Base-by-base conservation (phyloP, 768 basidiomycete species). In the Lyophyllum decastes region DNA sequence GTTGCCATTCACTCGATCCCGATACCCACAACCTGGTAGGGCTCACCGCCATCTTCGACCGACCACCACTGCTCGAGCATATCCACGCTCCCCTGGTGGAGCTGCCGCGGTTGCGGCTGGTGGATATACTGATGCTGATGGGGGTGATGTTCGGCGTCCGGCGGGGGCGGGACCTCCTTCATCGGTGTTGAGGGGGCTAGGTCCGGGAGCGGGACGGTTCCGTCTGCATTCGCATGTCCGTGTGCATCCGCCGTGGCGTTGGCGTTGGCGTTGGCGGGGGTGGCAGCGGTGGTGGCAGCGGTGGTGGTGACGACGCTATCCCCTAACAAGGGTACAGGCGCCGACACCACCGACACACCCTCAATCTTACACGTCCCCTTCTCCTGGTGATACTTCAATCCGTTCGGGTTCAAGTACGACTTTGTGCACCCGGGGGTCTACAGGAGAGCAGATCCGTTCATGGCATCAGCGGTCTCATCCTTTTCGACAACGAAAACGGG, bases 381-480 rank as follows among this genome's bases (percentile, higher is more conserved):
- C 63, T 85, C 82, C 50, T 85, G 69, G 62, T 88, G 87, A 63
- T 89, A 87, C 66, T 85, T 85, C 46, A 88, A 73, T 10, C 88
- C 87, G 60, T 87, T 88, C 8, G 84, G 79, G 68, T 86, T 87
- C 41, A 86, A 77, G 64, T 89, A 89, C 26, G 80, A 70, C 80
- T 86, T 88, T 21, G 79, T 78, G 62, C 85, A 86, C 4, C 82
- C 82, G 1, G 74, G 67, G 59, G 70, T 76, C 74, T 77, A 30
- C 30, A 30, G n/a, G n/a, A n/a, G n/a, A n/a, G n/a, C n/a, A n/a
- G n/a, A n/a, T n/a, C n/a, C n/a, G n/a, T n/a, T n/a, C n/a, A n/a
- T n/a, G n/a, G n/a, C n/a, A n/a, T n/a, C n/a, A n/a, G n/a, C n/a
- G n/a, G n/a, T n/a, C n/a, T n/a, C n/a, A n/a, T n/a, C n/a, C n/a